Percentiles rank a stretch among this genome's conserved stretches.
Conservation (phyloP, 495 filamentous ascomycete genomes). For the Podospora conica region DNA sequence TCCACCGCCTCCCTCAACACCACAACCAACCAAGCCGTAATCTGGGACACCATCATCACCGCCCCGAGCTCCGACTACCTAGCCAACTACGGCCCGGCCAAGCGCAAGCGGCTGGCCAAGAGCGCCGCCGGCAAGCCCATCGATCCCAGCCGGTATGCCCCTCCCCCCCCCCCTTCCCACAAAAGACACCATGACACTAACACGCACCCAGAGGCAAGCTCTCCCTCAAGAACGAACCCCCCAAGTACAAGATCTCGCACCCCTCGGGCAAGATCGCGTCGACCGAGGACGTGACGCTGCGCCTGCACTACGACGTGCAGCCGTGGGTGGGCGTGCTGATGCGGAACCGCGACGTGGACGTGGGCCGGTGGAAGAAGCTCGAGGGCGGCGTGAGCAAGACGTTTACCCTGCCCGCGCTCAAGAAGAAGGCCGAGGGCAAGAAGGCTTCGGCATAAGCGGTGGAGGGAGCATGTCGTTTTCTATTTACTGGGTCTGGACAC, state of each 20-base stretch:
- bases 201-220: constrained; percentile 51
- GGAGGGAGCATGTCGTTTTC: neutral
- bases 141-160: constrained; percentile 43
- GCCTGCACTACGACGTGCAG: constrained; percentile 91
- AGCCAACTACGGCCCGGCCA: constrained; percentile 43
- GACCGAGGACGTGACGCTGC: constrained; percentile 64
- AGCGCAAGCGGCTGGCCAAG: constrained; percentile 47
- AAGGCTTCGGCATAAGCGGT: constrained; percentile 1
- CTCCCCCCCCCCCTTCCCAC: neutral
- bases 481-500: neutral
- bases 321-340: constrained; percentile 87
- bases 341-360: constrained; percentile 59
- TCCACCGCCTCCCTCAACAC: constrained; percentile 22
- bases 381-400: constrained; percentile 54
- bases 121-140: constrained; percentile 46
- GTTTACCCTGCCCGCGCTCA: constrained; percentile 72
- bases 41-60: constrained; percentile 93
- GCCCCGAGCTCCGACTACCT: constrained; percentile 55
- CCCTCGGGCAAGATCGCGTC: constrained; percentile 67
- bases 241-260: constrained; percentile 93
- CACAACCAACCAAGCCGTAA: constrained; percentile 64
- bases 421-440: constrained; percentile 44
- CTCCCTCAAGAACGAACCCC: constrained; percentile 67
- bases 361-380: constrained; percentile 58
- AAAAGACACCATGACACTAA: neutral